These are phyloP conservation scores for Immersiporthe knoxdaviesiana DNA, from an alignment of 2,329 filamentous ascomycete genomes.

Conservation along the genomic window DNA sequence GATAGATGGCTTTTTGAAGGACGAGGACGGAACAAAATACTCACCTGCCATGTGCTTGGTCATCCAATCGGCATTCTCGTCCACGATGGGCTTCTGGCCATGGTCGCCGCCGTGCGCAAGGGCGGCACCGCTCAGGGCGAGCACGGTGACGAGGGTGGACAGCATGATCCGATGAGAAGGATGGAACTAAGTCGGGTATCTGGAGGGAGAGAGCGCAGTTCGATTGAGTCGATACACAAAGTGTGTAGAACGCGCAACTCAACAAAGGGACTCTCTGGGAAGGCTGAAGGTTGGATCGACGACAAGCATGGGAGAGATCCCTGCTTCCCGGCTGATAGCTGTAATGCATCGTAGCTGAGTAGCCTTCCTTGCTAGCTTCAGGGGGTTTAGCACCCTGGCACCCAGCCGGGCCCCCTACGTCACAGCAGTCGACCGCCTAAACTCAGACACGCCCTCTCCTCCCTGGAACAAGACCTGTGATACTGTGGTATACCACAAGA, in stretches of 20 bases:
- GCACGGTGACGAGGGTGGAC: conserved; percentile 15
- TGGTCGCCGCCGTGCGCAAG: conserved; percentile 56
- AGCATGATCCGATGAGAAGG: conserved; percentile 15
- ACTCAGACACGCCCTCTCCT: not conserved
- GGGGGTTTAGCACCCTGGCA: not conserved
- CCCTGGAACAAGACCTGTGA: too few relatives aligned
- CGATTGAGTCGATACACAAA: too few relatives aligned
- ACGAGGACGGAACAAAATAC: conserved; percentile 29
- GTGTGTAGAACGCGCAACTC: not conserved
- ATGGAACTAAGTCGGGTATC: not conserved
- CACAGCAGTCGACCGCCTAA: not conserved
- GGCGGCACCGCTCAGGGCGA: conserved; percentile 44
- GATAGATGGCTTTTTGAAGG: too few relatives aligned
- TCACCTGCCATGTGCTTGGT: conserved; percentile 69
- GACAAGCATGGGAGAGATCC: not conserved
- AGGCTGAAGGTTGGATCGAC: not conserved
- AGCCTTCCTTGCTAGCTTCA: conserved; percentile 4
- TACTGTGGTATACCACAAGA: too few relatives aligned
- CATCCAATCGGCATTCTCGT: conserved; percentile 64
- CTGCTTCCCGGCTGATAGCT: not conserved
- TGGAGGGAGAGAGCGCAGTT: not conserved
- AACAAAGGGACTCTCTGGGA: not conserved
- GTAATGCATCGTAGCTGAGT: too few relatives aligned
- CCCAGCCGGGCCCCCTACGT: not conserved
- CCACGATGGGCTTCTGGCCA: conserved; percentile 58